These are phyloP conservation scores for Hypseocharis bilobata DNA, from an alignment of 441 rosid genomes.

Conservation along the genomic window DNA sequence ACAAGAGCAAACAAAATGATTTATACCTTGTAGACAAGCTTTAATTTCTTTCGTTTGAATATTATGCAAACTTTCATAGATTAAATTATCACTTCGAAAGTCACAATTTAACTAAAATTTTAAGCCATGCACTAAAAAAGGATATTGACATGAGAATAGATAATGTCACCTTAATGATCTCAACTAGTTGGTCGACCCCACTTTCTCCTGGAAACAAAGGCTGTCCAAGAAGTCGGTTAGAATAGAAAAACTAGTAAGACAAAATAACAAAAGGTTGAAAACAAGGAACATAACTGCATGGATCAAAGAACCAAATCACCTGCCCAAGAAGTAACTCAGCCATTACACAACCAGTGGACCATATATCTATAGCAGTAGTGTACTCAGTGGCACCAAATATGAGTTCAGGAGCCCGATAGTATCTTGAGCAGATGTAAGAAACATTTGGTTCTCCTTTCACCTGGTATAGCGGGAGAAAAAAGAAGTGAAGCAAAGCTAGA, in stretches of 20 bases:
- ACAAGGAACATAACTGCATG: conserved; percentile 7
- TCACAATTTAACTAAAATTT: background rate
- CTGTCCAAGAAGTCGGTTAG: conserved; percentile 34
- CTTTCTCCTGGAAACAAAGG: conserved; percentile 98
- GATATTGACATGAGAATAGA: conserved; percentile 8
- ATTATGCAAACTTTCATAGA: background rate
- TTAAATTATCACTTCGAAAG: conserved; percentile 7
- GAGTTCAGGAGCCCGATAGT: conserved; percentile 96
- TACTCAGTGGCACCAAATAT: conserved; percentile 96
- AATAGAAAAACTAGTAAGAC: background rate
- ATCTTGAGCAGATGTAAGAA: conserved; percentile 92
- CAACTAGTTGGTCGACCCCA: conserved; percentile 94
- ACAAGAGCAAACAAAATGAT: no score
- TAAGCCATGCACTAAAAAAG: background rate
- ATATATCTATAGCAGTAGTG: conserved; percentile 94
- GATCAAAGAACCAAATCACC: conserved; percentile 32
- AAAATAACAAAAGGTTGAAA: conserved; percentile 5
- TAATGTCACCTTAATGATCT: conserved; percentile 77
- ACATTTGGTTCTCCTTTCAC: conserved; percentile 97
- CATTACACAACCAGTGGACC: conserved; percentile 99
- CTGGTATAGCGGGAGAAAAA: conserved; percentile 29
- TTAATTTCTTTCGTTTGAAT: background rate
- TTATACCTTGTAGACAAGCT: background rate
- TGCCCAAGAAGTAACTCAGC: conserved; percentile 97
- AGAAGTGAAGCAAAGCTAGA: conserved; percentile 23